These are phyloP conservation scores for Agastache rugosa DNA, from an alignment of 257 asterid genomes.

Conservation along the genomic window DNA sequence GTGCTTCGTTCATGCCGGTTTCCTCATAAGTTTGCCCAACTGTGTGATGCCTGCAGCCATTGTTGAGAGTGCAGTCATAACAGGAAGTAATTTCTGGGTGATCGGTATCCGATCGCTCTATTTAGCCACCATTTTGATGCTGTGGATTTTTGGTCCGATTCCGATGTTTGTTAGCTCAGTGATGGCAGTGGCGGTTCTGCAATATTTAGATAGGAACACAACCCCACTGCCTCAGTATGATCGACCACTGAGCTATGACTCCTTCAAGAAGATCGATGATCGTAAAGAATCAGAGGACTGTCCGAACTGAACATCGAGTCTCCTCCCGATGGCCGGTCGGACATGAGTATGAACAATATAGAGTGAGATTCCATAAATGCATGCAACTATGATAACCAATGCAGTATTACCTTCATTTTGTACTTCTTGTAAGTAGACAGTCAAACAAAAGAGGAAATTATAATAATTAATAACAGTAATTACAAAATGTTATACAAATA, in stretches of 20 bases:
- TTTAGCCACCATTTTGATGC: constrained; percentile 53
- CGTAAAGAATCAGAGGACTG: constrained; percentile 30
- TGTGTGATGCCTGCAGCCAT: constrained; percentile 43
- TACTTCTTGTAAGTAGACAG: not conserved
- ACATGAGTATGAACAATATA: constrained; percentile 2
- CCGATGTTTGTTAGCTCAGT: constrained; percentile 52
- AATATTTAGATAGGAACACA: constrained; percentile 44
- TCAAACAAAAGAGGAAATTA: not conserved
- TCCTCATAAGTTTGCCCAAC: constrained; percentile 58
- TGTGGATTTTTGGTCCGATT: constrained; percentile 66
- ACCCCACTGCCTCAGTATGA: constrained; percentile 38
- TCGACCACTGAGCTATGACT: constrained; percentile 23
- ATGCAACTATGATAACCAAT: not conserved
- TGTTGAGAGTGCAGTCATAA: constrained; percentile 49
- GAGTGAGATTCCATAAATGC: constrained; percentile 23
- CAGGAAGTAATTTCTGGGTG: constrained; percentile 59
- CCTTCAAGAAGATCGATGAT: constrained; percentile 32
- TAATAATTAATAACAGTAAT: too few species aligned
- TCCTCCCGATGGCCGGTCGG: not conserved
- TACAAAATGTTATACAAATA: not conserved
- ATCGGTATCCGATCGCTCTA: constrained; percentile 57
- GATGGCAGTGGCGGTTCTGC: constrained; percentile 42
- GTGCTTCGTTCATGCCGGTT: constrained; percentile 53
- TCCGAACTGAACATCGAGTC: constrained; percentile 27
- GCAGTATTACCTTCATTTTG: not conserved